Evolutionary conservation across 78 protist genomes (phyloP), one percentile per base, ranked within the genome.

Genomic region (Pelomyxa schiedti): DNA sequence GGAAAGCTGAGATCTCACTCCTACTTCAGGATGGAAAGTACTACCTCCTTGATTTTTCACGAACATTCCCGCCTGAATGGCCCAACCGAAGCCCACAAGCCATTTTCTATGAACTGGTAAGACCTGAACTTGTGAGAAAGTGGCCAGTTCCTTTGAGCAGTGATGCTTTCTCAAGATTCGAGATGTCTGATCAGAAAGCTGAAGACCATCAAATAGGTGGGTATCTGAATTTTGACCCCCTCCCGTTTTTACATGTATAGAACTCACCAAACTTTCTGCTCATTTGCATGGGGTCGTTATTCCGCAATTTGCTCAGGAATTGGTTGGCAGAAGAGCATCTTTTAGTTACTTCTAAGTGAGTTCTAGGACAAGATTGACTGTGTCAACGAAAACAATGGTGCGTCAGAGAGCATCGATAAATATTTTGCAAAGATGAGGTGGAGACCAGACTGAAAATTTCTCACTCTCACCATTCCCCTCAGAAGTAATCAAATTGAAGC

Each of bases 61-160:
- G 89, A 37, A 85, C 89, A 4, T 75, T 85, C 35, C 89, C 89
- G 9, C 89, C 89, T 0, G 89, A 85, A 69, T 32, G 29, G 26
- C 72, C 9, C 26, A 36, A 68, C 35, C 67, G 75, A 3, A 41
- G 72, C 77, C 74, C 58, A n/a, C 65, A 85, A 30, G 39, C 78
- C 67, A 80, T 85, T 8, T 78, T 80, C 69, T 85, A 69, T 37
- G 73, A 85, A 42, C 39, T 85, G 24, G 9, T 85, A 1, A 8
- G 89, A 42, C 89, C 89, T 8, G 89, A 85, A 38, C 76, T 85
- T 67, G 80, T 77, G 29, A 69, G 73, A 42, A 68, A 79, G 78
- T 36, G 35, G 6, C 70, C 29, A 8, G 35, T 37, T 29, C 88
- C 88, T 42, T 42, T 83, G 4, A 77, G 88, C 74, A 83, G 88